Evolutionary conservation across 2,329 filamentous ascomycete genomes (phyloP).

Genomic region (Aspergillus sp.): DNA sequence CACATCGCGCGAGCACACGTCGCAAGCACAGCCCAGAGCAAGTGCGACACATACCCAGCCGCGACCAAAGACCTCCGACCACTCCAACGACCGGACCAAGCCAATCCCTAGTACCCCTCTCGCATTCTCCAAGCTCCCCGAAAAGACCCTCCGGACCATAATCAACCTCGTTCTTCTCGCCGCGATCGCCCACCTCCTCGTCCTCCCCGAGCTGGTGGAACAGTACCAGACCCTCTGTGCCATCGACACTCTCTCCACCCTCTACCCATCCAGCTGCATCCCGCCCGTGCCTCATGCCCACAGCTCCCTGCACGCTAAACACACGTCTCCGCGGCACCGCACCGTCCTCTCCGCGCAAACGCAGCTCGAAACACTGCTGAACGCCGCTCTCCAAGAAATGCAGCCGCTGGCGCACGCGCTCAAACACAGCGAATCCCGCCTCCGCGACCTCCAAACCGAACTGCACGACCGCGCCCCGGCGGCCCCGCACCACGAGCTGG

Average conservation of each 20-base stretch:
- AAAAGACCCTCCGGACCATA: slow-evolving; percentile 15
- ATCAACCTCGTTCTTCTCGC: slow-evolving; percentile 28
- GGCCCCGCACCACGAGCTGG: slow-evolving; percentile 32
- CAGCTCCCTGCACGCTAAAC: background rate
- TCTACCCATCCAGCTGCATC: slow-evolving; percentile 31
- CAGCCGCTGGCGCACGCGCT: slow-evolving; percentile 23
- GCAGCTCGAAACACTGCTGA: slow-evolving; percentile 30
- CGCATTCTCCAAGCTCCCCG: background rate
- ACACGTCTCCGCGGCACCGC: background rate
- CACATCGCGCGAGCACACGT: slow-evolving; percentile 8
- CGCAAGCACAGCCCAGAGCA: background rate
- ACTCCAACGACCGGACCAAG: background rate
- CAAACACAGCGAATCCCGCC: slow-evolving; percentile 30
- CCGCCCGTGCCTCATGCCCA: slow-evolving; percentile 11
- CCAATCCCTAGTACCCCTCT: background rate
- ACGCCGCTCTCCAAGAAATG: slow-evolving; percentile 27
- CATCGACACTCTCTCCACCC: slow-evolving; percentile 20
- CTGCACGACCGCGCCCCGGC: slow-evolving; percentile 27
- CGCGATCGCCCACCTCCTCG: slow-evolving; percentile 32
- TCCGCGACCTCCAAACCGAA: slow-evolving; percentile 26
- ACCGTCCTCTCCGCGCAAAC: slow-evolving; percentile 17
- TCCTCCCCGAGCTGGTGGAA: slow-evolving; percentile 35
- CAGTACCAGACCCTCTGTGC: slow-evolving; percentile 30
- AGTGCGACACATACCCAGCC: background rate
- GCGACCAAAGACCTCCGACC: background rate